Base-by-base conservation (phyloP, 2,329 filamentous ascomycete genomes). In the Penicillium sp. region DNA sequence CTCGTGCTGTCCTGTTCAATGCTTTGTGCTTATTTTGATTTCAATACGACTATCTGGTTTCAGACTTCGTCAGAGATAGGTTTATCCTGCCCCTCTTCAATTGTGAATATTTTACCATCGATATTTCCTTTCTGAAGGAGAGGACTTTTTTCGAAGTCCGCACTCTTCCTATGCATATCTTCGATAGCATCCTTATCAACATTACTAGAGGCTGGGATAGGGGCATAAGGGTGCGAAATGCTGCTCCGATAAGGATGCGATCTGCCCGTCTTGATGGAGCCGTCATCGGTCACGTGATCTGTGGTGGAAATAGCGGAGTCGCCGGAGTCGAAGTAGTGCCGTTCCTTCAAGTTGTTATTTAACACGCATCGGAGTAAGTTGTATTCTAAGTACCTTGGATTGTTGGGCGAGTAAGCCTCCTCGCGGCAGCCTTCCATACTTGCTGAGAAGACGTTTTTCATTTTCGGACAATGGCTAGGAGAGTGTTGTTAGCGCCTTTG, bases 291-390 rank as follows among this genome's bases (percentile, higher is more conserved):
- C 34, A 48, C 54, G 21, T 39, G 53, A 34, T 63, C 27, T 42
- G 61, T 55, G 29, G 63, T 52, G 18, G 65, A 63, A 55, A 68
- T 57, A 47, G 66, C 65, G 16, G 59, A 64, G 50, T 69, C 67
- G 32, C 65, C 65, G 7, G 67, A 68, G 36, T 69, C 66, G 45
- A 68, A 69, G 53, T 68, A 68, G 7, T 36, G 62, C 32, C 63
- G 62, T 48, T 67, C 49, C 66, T 69, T 50, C 32, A 8, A 16
- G 41, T 50, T 36, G 8, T 16, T 18, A 38, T 21, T 62, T 47
- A 56, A 32, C 22, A 36, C 32, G 32, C 21, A 38, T 53, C 24
- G 45, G 10, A 44, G n/a, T 40, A 50, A 36, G 39, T n/a, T 41
- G 39, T 47, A 41, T 38, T 36, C 34, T 22, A 59, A 31, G 40